phyloP scores from a whole-genome alignment of 441 rosid species.

The Gossypium trilobum region DNA sequence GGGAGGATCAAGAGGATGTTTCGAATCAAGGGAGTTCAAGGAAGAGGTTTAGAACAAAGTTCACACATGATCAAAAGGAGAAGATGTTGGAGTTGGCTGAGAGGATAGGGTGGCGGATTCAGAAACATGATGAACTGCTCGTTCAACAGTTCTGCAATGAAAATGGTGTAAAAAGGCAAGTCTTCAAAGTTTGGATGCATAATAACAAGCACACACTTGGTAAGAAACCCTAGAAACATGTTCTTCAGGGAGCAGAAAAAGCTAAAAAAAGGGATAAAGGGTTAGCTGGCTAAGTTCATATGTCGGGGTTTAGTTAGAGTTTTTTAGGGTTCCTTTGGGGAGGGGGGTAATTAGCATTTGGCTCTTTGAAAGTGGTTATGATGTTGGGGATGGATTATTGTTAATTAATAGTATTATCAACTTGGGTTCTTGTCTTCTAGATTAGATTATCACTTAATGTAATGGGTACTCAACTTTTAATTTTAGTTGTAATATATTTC shows the following conservation, averaged over 20 bases:
- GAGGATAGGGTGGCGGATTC: constrained; percentile 59
- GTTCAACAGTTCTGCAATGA: constrained; percentile 55
- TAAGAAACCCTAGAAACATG: constrained; percentile 41
- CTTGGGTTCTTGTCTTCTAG: constrained; percentile 1
- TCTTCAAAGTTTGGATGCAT: constrained; percentile 71
- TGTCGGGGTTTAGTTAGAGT: constrained; percentile 8
- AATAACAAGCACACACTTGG: constrained; percentile 67
- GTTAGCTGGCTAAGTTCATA: not conserved
- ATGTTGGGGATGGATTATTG: constrained; percentile 7
- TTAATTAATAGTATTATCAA: not conserved
- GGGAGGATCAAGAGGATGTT: constrained; percentile 37
- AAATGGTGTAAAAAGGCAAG: constrained; percentile 45
- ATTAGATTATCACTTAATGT: constrained; percentile 20
- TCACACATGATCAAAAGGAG: constrained; percentile 57
- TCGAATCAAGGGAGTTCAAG: constrained; percentile 29
- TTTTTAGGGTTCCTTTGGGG: constrained; percentile 9
- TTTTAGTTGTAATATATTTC: not conserved
- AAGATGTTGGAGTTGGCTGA: constrained; percentile 56
- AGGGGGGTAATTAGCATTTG: constrained; percentile 2
- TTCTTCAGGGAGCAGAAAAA: not conserved
- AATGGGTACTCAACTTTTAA: constrained; percentile 17
- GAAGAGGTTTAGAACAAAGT: constrained; percentile 57
- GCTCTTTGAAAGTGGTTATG: constrained; percentile 13
- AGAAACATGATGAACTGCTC: constrained; percentile 51
- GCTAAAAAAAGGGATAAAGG: not conserved